A percentile compares a stretch with the other conserved stretches of the same genome.
Evolutionary conservation across 2,329 filamentous ascomycete species (phyloP).

Genomic region (Fusarium pseudonygamai): DNA sequence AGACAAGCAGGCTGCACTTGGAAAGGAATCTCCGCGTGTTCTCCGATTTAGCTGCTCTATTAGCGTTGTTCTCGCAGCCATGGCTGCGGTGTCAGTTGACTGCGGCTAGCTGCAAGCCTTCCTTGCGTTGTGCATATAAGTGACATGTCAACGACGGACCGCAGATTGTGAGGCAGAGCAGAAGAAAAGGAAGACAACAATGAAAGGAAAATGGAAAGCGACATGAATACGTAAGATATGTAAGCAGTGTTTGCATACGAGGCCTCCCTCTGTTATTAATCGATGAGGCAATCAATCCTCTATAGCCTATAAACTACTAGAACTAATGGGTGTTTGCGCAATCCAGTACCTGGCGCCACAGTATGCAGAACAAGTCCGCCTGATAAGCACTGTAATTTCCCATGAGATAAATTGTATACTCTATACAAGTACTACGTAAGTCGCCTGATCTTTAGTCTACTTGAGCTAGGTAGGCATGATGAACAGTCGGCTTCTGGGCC

Average conservation of each 20-base stretch:
- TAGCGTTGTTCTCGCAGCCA: conserved; percentile 39
- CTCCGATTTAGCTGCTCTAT: neutral
- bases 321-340: neutral
- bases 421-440: neutral
- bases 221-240: neutral
- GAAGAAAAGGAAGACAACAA: neutral
- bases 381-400: neutral
- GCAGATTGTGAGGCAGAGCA: conserved; percentile 6
- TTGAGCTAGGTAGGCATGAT: neutral
- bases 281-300: neutral
- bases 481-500: neutral
- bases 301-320: neutral
- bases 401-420: neutral
- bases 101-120: conserved; percentile 19
- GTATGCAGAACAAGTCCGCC: neutral
- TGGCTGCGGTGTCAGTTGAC: conserved; percentile 15
- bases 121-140: conserved; percentile 15
- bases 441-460: neutral
- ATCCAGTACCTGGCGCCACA: neutral
- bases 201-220: neutral
- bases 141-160: conserved; percentile 22
- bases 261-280: neutral
- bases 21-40: neutral
- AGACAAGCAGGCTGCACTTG: neutral
- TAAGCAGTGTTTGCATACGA: conserved; percentile 8